A percentile compares a stretch with the other conserved stretches of the same genome.
These are phyloP conservation scores for Auxenochlorella pyrenoidosa DNA, from an alignment of 139 green algal species.

Conservation along the genomic window DNA sequence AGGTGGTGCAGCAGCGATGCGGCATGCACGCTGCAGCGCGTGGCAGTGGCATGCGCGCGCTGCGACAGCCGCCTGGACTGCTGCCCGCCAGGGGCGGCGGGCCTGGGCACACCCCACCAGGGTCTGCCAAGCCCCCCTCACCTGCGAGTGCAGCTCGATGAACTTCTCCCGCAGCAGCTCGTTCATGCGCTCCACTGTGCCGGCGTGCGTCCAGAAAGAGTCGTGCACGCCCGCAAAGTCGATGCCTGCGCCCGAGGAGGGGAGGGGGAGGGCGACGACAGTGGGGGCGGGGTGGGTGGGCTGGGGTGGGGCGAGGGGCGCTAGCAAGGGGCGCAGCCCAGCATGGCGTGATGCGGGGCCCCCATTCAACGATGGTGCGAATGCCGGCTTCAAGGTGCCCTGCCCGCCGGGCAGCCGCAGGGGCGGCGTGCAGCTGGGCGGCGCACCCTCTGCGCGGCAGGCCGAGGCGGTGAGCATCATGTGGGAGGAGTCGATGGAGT, in stretches of 20 bases:
- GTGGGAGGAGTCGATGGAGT: conserved; percentile 95
- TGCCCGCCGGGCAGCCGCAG: neutral
- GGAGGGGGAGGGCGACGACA: neutral
- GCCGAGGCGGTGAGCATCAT: conserved; percentile 97
- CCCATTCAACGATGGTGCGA: too few species aligned
- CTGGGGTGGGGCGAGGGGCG: neutral
- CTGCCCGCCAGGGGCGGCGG: neutral
- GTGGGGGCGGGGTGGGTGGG: neutral
- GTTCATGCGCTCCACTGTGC: conserved; percentile 80
- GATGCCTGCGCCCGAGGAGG: conserved; percentile 46
- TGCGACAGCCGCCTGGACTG: too few species aligned
- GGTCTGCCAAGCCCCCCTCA: neutral
- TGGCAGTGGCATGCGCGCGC: neutral
- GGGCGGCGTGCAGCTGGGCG: too few species aligned
- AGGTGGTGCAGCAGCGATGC: too few species aligned
- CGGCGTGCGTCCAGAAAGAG: conserved; percentile 98
- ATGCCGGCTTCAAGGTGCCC: too few species aligned
- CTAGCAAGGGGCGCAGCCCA: neutral
- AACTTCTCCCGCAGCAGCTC: conserved; percentile 88
- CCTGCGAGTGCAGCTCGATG: conserved; percentile 82
- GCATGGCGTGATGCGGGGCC: too few species aligned
- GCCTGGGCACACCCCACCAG: too few species aligned
- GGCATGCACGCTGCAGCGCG: too few species aligned
- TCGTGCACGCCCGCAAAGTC: conserved; percentile 96
- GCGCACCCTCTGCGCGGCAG: conserved; percentile 63